Conservation (phyloP, 2,329 filamentous ascomycete species). For the Rhinocladiella similis region DNA sequence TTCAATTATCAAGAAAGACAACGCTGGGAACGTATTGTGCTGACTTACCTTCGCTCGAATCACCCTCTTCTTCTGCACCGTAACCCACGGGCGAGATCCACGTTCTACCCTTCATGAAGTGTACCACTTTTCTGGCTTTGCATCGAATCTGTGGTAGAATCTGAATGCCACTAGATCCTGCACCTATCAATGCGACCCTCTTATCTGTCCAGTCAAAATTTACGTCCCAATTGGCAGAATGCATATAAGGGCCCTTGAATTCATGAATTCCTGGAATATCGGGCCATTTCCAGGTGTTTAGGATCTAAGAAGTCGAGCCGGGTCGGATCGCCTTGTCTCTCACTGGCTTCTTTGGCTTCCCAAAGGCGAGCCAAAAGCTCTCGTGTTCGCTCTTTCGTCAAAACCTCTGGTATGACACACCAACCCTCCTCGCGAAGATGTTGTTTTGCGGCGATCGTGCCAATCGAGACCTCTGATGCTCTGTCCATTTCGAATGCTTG, state of each 20-base stretch:
- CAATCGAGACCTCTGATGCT: too few relatives aligned
- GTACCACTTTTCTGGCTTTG: constrained; percentile 28
- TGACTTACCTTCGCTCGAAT: constrained; percentile 19
- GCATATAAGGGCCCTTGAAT: constrained; percentile 37
- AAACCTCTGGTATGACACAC: constrained; percentile 30
- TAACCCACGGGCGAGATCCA: constrained; percentile 21
- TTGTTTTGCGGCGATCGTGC: not conserved
- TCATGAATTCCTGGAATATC: constrained; percentile 36
- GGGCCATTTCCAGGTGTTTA: constrained; percentile 41
- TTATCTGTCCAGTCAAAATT: constrained; percentile 30
- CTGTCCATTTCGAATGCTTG: too few relatives aligned
- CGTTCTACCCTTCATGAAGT: constrained; percentile 21
- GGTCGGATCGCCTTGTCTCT: constrained; percentile 30
- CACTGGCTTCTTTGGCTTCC: constrained; percentile 29
- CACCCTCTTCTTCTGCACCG: constrained; percentile 23
- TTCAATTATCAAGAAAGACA: constrained; percentile 12
- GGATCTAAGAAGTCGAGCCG: not conserved
- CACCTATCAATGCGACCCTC: constrained; percentile 29
- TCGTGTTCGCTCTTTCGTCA: constrained; percentile 24
- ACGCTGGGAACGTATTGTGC: constrained; percentile 6
- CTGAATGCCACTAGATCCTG: constrained; percentile 30
- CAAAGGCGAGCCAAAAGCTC: constrained; percentile 30
- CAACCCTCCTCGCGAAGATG: constrained; percentile 32
- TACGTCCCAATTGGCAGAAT: constrained; percentile 35
- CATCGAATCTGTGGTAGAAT: constrained; percentile 41